phyloP scores from a whole-genome alignment of 106 monocot genomes.

The Dioscorea zingiberensis region DNA sequence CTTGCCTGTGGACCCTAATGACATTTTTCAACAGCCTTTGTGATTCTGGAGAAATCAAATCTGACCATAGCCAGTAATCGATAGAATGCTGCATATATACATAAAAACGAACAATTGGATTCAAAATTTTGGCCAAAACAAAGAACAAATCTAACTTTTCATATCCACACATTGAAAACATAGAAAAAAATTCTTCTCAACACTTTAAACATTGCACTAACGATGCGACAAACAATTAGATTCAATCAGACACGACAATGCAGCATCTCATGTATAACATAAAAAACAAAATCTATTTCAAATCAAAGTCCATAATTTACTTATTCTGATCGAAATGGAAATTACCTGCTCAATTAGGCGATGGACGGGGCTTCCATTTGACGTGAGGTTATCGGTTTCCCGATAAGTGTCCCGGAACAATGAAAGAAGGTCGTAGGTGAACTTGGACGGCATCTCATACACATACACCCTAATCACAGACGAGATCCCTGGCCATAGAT shows the following conservation, averaged over 20 bases:
- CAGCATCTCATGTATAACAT: no score
- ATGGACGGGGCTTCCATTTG: constrained; percentile 92
- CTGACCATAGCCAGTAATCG: constrained; percentile 94
- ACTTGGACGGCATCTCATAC: constrained; percentile 88
- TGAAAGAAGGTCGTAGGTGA: constrained; percentile 78
- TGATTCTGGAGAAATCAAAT: constrained; percentile 83
- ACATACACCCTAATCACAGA: constrained; percentile 66
- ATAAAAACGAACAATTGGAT: no score
- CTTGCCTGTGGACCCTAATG: constrained; percentile 61
- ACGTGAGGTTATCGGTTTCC: constrained; percentile 75
- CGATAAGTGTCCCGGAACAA: constrained; percentile 55
- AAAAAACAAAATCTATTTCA: neutral
- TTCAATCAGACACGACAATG: no score
- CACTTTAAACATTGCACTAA: neutral
- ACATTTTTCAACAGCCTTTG: constrained; percentile 82
- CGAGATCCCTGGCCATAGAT: constrained; percentile 16
- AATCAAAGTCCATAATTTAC: neutral
- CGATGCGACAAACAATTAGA: neutral
- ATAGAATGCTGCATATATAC: constrained; percentile 70
- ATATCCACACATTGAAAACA: neutral
- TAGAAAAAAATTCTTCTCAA: no score
- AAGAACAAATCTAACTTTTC: neutral
- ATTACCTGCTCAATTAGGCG: constrained; percentile 83
- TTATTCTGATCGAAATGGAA: neutral
- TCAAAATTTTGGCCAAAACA: neutral